Percentiles rank a stretch among this genome's conserved stretches.
phyloP scores from a whole-genome alignment of 164 flowering plant genomes.

The Magnolia changhungtana region DNA sequence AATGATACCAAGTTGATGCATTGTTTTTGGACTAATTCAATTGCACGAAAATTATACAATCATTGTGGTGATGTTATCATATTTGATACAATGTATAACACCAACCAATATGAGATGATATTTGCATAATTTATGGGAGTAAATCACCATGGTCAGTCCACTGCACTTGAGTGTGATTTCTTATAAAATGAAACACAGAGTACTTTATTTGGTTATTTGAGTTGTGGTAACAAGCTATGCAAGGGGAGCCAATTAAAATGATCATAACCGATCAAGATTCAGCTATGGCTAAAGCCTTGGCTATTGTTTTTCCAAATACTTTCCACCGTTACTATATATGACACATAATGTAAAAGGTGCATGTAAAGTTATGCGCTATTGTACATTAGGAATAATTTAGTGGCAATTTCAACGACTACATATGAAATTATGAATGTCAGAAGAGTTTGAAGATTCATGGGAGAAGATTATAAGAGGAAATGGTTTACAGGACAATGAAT shows the following conservation, averaged over 20 bases:
- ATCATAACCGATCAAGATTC: conserved; percentile 5
- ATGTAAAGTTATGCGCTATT: not conserved
- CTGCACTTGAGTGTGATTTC: not conserved
- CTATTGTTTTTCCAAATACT: not conserved
- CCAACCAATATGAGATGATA: too few relatives aligned
- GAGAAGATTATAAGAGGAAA: not conserved
- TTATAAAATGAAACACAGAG: not conserved
- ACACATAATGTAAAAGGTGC: not conserved
- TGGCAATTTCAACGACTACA: not conserved
- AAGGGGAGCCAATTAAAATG: not conserved
- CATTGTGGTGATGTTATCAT: too few relatives aligned
- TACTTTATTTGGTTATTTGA: conserved; percentile 5
- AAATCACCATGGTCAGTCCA: too few relatives aligned
- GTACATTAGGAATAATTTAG: not conserved
- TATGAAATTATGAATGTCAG: not conserved
- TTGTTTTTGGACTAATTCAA: too few relatives aligned
- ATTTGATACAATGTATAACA: too few relatives aligned
- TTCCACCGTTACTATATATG: not conserved
- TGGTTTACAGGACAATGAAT: not conserved
- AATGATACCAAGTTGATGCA: too few relatives aligned
- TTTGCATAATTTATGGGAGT: too few relatives aligned
- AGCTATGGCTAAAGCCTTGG: not conserved
- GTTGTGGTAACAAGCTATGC: not conserved
- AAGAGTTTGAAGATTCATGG: not conserved
- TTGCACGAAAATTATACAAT: too few relatives aligned